These are phyloP conservation scores for Stagonosporopsis chrysanthemi DNA, from an alignment of 2,329 filamentous ascomycete genomes.

Conservation along the genomic window DNA sequence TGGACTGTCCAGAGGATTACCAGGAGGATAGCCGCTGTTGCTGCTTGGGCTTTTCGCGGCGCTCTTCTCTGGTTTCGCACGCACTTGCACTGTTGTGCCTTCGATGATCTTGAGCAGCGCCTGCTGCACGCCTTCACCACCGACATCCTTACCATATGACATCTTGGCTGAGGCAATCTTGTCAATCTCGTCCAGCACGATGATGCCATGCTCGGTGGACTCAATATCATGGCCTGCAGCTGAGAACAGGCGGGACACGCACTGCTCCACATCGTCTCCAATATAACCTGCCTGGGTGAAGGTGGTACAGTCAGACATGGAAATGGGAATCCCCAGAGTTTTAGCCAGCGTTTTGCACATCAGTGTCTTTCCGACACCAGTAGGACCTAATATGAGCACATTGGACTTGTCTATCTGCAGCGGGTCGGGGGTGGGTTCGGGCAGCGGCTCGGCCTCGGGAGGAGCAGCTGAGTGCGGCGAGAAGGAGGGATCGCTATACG, in stretches of 20 bases:
- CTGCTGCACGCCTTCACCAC: constrained; percentile 96
- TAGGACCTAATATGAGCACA: constrained; percentile 86
- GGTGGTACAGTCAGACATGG: constrained; percentile 93
- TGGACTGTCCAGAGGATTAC: constrained; percentile 32
- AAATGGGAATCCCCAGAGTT: constrained; percentile 93
- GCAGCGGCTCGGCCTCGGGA: constrained; percentile 52
- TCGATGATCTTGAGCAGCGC: constrained; percentile 95
- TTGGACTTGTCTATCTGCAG: constrained; percentile 96
- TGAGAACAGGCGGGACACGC: constrained; percentile 87
- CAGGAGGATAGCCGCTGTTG: constrained; percentile 18
- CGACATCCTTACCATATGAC: constrained; percentile 89
- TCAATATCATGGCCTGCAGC: constrained; percentile 89
- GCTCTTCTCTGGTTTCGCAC: constrained; percentile 79
- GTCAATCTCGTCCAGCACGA: constrained; percentile 96
- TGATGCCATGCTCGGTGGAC: constrained; percentile 87
- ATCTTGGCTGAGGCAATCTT: constrained; percentile 93
- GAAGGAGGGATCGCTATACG: constrained; percentile 24
- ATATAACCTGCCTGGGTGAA: constrained; percentile 98
- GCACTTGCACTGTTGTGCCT: constrained; percentile 90
- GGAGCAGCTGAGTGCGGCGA: constrained; percentile 29
- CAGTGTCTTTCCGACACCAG: constrained; percentile 94
- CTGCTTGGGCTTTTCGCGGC: constrained; percentile 34
- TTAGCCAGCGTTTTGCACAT: constrained; percentile 92
- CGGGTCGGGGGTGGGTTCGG: constrained; percentile 59
- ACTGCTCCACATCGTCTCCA: constrained; percentile 95